A percentile compares a stretch with the other conserved stretches of the same genome.
Evolutionary conservation across 2,329 filamentous ascomycete species (phyloP).

Genomic region (Fusarium sp.): DNA sequence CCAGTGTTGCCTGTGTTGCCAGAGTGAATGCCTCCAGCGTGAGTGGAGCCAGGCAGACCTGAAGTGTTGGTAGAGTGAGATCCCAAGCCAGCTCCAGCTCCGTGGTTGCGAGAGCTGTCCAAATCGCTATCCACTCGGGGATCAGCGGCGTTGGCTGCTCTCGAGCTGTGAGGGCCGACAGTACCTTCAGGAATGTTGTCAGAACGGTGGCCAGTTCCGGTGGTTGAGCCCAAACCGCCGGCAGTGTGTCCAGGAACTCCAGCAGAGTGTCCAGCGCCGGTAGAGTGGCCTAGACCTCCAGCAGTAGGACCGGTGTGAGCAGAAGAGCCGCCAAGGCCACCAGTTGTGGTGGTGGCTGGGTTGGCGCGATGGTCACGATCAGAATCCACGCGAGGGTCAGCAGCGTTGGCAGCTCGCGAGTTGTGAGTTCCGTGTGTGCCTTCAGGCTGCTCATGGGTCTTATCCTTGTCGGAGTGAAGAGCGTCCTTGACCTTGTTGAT

Average conservation of each 20-base stretch:
- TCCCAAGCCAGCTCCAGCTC: background rate
- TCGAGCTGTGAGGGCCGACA: conserved; percentile 60
- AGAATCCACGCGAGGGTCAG: conserved; percentile 66
- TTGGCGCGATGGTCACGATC: conserved; percentile 55
- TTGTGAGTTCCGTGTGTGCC: conserved; percentile 41
- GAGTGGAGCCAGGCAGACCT: no score
- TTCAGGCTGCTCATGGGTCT: conserved; percentile 45
- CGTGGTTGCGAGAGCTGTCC: conserved; percentile 50
- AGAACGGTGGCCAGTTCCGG: conserved; percentile 24
- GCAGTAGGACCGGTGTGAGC: background rate
- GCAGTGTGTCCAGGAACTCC: conserved; percentile 51
- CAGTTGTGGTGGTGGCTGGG: background rate
- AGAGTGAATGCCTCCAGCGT: background rate
- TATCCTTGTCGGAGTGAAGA: conserved; percentile 62
- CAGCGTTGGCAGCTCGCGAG: conserved; percentile 58
- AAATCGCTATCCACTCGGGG: conserved; percentile 67
- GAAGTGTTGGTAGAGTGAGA: background rate
- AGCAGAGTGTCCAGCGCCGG: conserved; percentile 48
- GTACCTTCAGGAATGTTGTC: conserved; percentile 38
- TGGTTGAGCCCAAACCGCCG: conserved; percentile 10
- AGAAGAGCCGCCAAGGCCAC: background rate
- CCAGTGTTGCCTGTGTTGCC: no score
- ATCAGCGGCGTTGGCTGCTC: conserved; percentile 63
- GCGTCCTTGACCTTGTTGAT: conserved; percentile 72
- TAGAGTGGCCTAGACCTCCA: conserved; percentile 42